Evolutionary conservation across 1,284 basidiomycete genomes (phyloP), one percentile per base, ranked within the genome.

Genomic region (Trichosporon sp.): DNA sequence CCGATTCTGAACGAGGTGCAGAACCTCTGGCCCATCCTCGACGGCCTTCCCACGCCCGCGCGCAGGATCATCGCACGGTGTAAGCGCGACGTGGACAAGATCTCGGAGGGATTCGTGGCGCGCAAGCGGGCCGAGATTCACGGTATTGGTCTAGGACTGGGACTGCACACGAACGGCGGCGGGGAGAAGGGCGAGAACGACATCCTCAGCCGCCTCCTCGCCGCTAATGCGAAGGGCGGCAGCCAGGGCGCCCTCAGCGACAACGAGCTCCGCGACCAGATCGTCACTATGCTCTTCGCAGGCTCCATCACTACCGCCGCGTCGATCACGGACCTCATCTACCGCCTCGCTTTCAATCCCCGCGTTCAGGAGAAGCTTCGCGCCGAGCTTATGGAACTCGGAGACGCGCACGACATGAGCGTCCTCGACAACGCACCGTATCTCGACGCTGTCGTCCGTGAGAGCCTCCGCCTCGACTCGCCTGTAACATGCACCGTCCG

Each of bases 221-320:
- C 83, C 37, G 87, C 87, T 3, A 88, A 44, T 21, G 40, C 40
- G 7, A 19, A 10, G 11, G 40, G 23, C 9, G 6, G 16, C 4
- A 21, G 40, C 19, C 19, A 44, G 19, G 40, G 19, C 19, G 19
- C 5, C 4, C 16, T 44, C 19, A 44, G 76, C 8, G 84, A 86
- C 49, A 80, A 83, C 14, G 89, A 92, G 71, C 85, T 89, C 3
- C 80, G 88, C 27, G 88, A 85, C 64, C 89, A 91, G 75, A 89
- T 92, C 66, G 86, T 87, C 8, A 91, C 88, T 0, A 89, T 92
- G 76, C 76, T 79, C 65, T 70, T 78, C 2, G 77, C 79, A 0
- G 91, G 91, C 0, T 88, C 91, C 74, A 90, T 92, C 74, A 92
- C 91, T 0, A 88, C 87, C 0, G 37, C 37, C 16, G 37, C 21